A percentile compares a stretch with the other conserved stretches of the same genome.
Conservation (phyloP, 2,329 filamentous ascomycete species). For the Penicillium expansum region DNA sequence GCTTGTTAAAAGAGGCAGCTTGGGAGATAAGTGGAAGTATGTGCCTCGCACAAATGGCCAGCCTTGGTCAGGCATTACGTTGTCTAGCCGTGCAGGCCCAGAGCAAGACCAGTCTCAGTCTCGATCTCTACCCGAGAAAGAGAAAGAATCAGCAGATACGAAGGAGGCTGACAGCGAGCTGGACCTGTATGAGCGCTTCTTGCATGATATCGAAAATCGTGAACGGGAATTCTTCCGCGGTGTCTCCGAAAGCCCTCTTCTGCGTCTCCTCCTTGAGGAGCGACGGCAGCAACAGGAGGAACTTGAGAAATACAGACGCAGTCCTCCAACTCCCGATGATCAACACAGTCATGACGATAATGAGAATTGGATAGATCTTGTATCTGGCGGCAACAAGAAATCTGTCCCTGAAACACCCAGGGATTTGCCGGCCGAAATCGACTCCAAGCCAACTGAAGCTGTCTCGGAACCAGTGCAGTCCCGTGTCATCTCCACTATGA, state of each 20-base stretch:
- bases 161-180: conserved; percentile 45
- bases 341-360: conserved; percentile 19
- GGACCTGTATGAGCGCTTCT: conserved; percentile 53
- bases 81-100: conserved; percentile 11
- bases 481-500: conserved; percentile 55
- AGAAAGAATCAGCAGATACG: conserved; percentile 22
- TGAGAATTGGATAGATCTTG: conserved; percentile 30
- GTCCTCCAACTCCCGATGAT: conserved; percentile 2
- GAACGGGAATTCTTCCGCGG: conserved; percentile 31
- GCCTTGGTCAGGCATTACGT: conserved; percentile 26
- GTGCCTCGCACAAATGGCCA: conserved; percentile 22
- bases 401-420: conserved; percentile 22
- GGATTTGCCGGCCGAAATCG: background rate
- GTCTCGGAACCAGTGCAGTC: conserved; percentile 10
- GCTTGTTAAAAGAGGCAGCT: conserved; percentile 41
- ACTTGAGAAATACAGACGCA: conserved; percentile 14
- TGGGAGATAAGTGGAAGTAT: conserved; percentile 42
- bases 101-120: conserved; percentile 5
- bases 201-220: conserved; percentile 37
- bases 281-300: conserved; percentile 25
- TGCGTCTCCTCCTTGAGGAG: conserved; percentile 37
- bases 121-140: conserved; percentile 9
- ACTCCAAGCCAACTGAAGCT: background rate
- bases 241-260: conserved; percentile 34
- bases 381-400: conserved; percentile 25